Conservation (phyloP, 2,329 filamentous ascomycete species). For the Pyrenochaeta sp. region DNA sequence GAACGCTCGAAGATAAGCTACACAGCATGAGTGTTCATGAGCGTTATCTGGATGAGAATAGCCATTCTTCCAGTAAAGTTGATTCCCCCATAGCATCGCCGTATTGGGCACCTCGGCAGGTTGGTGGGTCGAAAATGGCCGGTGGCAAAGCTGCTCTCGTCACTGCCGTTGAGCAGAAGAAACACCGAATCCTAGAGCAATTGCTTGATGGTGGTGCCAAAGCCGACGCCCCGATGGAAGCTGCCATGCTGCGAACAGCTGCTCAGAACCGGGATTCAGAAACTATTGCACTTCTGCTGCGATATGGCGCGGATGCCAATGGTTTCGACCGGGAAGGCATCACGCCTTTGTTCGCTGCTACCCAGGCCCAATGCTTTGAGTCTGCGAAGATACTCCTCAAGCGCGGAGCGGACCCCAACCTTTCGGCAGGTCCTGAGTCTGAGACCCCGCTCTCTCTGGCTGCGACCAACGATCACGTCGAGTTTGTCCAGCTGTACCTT, state of each 20-base stretch:
- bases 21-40: constrained; percentile 34
- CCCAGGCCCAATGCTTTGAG: constrained; percentile 38
- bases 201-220: constrained; percentile 43
- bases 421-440: constrained; percentile 53
- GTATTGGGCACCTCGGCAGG: constrained; percentile 32
- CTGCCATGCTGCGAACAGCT: constrained; percentile 41
- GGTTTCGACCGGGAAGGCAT: constrained; percentile 39
- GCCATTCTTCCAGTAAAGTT: constrained; percentile 20
- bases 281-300: constrained; percentile 36
- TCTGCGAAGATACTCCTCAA: constrained; percentile 57
- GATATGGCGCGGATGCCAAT: constrained; percentile 42
- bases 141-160: constrained; percentile 50
- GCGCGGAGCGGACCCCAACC: constrained; percentile 31
- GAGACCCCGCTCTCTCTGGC: constrained; percentile 66
- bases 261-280: constrained; percentile 42
- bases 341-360: constrained; percentile 40
- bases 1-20: constrained; percentile 36
- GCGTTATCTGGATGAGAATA: constrained; percentile 29
- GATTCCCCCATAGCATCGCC: constrained; percentile 25
- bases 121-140: constrained; percentile 34
- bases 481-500: constrained; percentile 67
- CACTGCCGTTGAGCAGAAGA: constrained; percentile 68
- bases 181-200: constrained; percentile 65
- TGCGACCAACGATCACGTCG: constrained; percentile 61
- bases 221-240: constrained; percentile 39